Conservation (phyloP, 805 yeast species). For the Blastobotrys terrestris region DNA sequence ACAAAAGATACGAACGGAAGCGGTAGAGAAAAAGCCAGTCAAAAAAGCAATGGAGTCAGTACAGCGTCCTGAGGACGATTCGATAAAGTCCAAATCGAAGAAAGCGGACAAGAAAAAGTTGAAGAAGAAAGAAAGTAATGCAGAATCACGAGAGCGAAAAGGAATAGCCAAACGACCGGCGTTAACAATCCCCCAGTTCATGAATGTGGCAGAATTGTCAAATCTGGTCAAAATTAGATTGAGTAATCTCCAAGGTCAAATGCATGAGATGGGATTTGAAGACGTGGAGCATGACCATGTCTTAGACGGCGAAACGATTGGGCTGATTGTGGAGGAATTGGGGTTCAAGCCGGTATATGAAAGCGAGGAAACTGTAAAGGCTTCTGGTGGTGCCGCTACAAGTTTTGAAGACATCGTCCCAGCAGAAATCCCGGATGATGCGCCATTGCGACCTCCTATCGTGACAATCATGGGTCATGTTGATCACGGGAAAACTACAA, state of each 20-base stretch:
- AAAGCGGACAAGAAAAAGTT: not conserved
- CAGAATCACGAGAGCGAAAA: not conserved
- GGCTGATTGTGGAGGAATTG: slow-evolving; percentile 81
- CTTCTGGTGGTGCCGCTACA: slow-evolving; percentile 48
- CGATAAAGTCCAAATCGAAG: not conserved
- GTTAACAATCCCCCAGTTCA: slow-evolving; percentile 57
- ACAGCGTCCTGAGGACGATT: not conserved
- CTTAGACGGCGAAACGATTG: slow-evolving; percentile 79
- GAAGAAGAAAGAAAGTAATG: slow-evolving; percentile 8
- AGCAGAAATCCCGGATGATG: slow-evolving; percentile 38
- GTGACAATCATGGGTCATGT: slow-evolving; percentile 99
- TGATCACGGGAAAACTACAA: slow-evolving; percentile 96
- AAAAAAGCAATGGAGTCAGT: not conserved
- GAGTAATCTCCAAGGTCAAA: slow-evolving; percentile 48
- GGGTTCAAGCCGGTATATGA: slow-evolving; percentile 41
- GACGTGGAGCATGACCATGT: slow-evolving; percentile 64
- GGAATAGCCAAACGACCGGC: slow-evolving; percentile 12
- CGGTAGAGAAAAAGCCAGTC: not conserved
- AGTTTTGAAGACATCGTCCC: slow-evolving; percentile 48
- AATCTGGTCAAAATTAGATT: slow-evolving; percentile 62
- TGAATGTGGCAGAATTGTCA: slow-evolving; percentile 75
- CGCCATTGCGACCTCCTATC: slow-evolving; percentile 78
- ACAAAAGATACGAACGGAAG: too few species aligned
- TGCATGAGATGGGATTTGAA: slow-evolving; percentile 69
- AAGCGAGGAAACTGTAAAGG: slow-evolving; percentile 6